Conservation (phyloP, 1,284 basidiomycete species). For the Porogramme epimiltina region DNA sequence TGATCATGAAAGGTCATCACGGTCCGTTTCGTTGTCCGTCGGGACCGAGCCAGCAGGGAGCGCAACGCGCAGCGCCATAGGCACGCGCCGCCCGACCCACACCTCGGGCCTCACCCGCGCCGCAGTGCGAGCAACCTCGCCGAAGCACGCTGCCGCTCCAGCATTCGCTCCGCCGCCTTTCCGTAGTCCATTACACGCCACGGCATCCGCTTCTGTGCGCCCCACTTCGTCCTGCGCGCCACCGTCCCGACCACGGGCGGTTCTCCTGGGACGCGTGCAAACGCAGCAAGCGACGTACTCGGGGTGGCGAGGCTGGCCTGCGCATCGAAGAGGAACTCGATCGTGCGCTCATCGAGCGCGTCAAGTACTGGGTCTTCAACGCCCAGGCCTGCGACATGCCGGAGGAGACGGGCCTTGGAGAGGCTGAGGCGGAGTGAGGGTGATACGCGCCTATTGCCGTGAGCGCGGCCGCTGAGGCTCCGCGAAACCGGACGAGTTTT, state of each 20-base stretch:
- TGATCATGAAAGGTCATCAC: neutral
- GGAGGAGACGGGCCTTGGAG: neutral
- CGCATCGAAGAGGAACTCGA: constrained; percentile 9
- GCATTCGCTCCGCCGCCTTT: constrained; percentile 2
- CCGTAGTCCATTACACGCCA: constrained; percentile 8
- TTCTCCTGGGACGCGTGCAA: neutral
- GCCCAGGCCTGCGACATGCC: constrained; percentile 2
- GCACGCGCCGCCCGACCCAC: neutral
- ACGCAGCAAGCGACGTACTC: neutral
- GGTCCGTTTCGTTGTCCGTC: neutral
- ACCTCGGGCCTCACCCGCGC: neutral
- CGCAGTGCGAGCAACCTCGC: neutral
- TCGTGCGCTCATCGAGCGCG: constrained; percentile 6
- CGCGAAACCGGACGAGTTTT: constrained; percentile 1
- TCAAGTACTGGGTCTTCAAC: constrained; percentile 10
- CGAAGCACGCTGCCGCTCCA: constrained; percentile 1
- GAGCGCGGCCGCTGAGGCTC: neutral
- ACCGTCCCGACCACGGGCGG: constrained; percentile 1
- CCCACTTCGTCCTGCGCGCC: constrained; percentile 1
- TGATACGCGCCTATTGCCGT: constrained; percentile 1
- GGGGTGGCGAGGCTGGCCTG: constrained; percentile 2
- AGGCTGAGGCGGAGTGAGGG: neutral
- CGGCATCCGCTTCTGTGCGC: constrained; percentile 1
- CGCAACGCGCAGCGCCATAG: neutral
- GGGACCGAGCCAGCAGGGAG: neutral